phyloP scores from a whole-genome alignment of 371 early-diverging fungal species.

The Rhizopus stolonifer region DNA sequence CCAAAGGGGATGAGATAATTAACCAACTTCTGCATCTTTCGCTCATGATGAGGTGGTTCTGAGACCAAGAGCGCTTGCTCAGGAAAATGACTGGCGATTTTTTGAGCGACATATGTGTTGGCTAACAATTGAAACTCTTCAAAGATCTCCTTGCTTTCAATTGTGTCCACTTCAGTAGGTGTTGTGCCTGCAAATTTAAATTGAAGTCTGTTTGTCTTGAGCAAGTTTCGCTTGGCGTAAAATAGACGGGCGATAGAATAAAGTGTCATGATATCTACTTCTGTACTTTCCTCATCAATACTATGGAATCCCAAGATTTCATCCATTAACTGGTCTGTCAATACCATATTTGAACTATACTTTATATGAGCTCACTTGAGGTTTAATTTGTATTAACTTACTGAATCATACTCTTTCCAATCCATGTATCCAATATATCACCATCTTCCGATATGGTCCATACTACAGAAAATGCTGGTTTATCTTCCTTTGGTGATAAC shows the following conservation, averaged over 20 bases:
- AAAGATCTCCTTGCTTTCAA: constrained; percentile 83
- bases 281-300: constrained; percentile 12
- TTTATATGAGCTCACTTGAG: not conserved
- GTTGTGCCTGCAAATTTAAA: constrained; percentile 40
- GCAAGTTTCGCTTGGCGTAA: constrained; percentile 20
- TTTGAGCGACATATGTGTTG: constrained; percentile 87
- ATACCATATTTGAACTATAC: constrained; percentile 54
- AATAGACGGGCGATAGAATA: constrained; percentile 70
- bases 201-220: constrained; percentile 58
- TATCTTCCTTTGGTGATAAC: constrained; percentile 29
- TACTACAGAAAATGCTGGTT: constrained; percentile 85
- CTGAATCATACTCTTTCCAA: constrained; percentile 81
- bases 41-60: constrained; percentile 65
- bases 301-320: constrained; percentile 63
- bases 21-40: constrained; percentile 54
- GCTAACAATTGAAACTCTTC: constrained; percentile 96
- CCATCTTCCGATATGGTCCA: constrained; percentile 77
- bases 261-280: constrained; percentile 4
- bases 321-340: constrained; percentile 90
- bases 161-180: constrained; percentile 70
- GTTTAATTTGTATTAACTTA: constrained; percentile 15
- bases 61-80: constrained; percentile 82
- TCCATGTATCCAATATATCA: constrained; percentile 58
- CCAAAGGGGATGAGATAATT: constrained; percentile 55
- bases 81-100: constrained; percentile 78